phyloP scores from a whole-genome alignment of 2,329 filamentous ascomycete genomes.

The Cladosporium austrohemisphaericum region DNA sequence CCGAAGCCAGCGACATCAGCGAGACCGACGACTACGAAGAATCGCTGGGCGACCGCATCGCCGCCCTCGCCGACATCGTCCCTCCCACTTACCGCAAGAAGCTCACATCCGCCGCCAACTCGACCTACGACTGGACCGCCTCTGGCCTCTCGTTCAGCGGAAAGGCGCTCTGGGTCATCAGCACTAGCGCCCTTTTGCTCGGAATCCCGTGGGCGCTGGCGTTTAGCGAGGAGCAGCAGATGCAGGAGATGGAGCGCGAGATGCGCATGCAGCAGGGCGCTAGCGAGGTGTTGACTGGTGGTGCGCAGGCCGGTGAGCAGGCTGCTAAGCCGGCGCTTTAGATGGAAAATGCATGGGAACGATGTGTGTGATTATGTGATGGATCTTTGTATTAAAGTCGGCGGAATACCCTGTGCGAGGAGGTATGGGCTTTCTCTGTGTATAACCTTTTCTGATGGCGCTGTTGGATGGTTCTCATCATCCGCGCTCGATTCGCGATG shows the following conservation, averaged over 20 bases:
- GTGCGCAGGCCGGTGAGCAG: constrained; percentile 11
- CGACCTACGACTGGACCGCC: constrained; percentile 56
- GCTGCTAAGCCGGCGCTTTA: constrained; percentile 10
- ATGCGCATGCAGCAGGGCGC: constrained; percentile 92
- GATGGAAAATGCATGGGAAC: not conserved
- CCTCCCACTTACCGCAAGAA: constrained; percentile 43
- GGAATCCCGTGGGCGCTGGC: constrained; percentile 92
- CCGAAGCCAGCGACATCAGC: constrained; percentile 57
- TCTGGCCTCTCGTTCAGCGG: constrained; percentile 67
- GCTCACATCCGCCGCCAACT: constrained; percentile 42
- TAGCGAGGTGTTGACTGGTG: constrained; percentile 57
- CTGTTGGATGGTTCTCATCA: not conserved
- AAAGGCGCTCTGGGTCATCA: constrained; percentile 85
- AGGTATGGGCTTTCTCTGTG: not conserved
- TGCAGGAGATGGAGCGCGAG: constrained; percentile 96
- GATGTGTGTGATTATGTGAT: not conserved
- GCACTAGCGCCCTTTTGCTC: constrained; percentile 81
- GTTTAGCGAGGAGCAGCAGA: constrained; percentile 92
- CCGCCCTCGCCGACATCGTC: constrained; percentile 44
- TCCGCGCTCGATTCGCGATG: constrained; percentile 2
- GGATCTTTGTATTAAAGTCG: not conserved
- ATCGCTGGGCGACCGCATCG: constrained; percentile 40
- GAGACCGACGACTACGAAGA: constrained; percentile 52
- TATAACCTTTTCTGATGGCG: constrained; percentile 4
- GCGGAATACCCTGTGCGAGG: not conserved